Evolutionary conservation across 2,329 filamentous ascomycete genomes (phyloP).

Genomic region (Dichotomopilus funicola): DNA sequence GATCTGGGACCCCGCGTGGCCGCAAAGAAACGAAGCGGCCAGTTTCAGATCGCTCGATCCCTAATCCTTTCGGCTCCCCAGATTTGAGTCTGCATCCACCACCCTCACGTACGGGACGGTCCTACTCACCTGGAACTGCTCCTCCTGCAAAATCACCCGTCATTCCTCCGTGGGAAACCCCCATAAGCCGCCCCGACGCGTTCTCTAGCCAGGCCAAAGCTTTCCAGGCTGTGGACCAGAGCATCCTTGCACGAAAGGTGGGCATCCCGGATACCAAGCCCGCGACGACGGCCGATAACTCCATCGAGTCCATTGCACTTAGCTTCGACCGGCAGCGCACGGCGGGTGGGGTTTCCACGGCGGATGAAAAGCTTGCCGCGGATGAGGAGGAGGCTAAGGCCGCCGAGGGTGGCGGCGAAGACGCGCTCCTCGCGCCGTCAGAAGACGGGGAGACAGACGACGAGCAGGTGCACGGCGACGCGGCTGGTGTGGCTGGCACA

Average conservation of each 20-base stretch:
- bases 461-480: not conserved
- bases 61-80: slow-evolving; percentile 25
- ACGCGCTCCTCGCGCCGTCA: slow-evolving; percentile 17
- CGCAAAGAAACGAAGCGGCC: slow-evolving; percentile 39
- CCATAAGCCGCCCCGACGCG: not conserved
- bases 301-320: slow-evolving; percentile 42
- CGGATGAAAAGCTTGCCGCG: slow-evolving; percentile 4
- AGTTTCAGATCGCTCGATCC: slow-evolving; percentile 24
- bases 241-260: slow-evolving; percentile 50
- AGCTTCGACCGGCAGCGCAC: slow-evolving; percentile 33
- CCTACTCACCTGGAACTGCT: slow-evolving; percentile 36
- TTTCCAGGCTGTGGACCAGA: slow-evolving; percentile 59
- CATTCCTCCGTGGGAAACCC: slow-evolving; percentile 7
- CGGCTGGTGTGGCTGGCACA: not conserved
- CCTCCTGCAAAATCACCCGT: slow-evolving; percentile 23
- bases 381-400: slow-evolving; percentile 12
- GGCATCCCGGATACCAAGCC: slow-evolving; percentile 38
- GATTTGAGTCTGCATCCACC: slow-evolving; percentile 32
- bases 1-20: slow-evolving; percentile 44
- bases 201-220: slow-evolving; percentile 49
- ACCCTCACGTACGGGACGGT: slow-evolving; percentile 24
- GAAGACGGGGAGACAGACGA: slow-evolving; percentile 18
- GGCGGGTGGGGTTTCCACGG: slow-evolving; percentile 13
- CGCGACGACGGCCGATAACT: slow-evolving; percentile 18
- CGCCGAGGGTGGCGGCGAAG: slow-evolving; percentile 21